phyloP scores from a whole-genome alignment of 495 filamentous ascomycete genomes.

The Aspergillus steynii region DNA sequence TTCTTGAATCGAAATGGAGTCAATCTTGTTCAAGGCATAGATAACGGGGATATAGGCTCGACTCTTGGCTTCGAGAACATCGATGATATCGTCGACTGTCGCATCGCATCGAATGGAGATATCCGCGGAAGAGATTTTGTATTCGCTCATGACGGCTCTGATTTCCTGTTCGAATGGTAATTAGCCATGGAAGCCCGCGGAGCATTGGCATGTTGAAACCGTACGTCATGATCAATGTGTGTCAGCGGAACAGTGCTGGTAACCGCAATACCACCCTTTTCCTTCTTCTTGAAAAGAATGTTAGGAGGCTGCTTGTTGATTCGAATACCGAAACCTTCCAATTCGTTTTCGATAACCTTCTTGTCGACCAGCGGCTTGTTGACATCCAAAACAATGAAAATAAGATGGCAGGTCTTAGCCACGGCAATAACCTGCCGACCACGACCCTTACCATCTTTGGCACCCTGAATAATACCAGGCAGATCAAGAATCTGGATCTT shows the following conservation, averaged over 20 bases:
- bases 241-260: slow-evolving; percentile 89
- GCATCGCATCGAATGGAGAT: slow-evolving; percentile 98
- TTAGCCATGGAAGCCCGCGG: slow-evolving; percentile 21
- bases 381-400: slow-evolving; percentile 98
- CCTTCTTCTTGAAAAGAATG: slow-evolving; percentile 98
- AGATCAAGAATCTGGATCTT: slow-evolving; percentile 99
- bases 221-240: slow-evolving; percentile 84
- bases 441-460: slow-evolving; percentile 97
- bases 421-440: slow-evolving; percentile 98
- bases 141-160: slow-evolving; percentile 95
- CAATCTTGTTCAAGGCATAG: slow-evolving; percentile 98
- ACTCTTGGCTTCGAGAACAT: slow-evolving; percentile 92
- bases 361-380: slow-evolving; percentile 98
- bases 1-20: slow-evolving; percentile 96
- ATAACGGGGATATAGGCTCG: slow-evolving; percentile 96
- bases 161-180: slow-evolving; percentile 64
- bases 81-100: slow-evolving; percentile 87
- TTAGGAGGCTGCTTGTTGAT: slow-evolving; percentile 98
- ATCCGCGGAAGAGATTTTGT: slow-evolving; percentile 94
- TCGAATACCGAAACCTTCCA: slow-evolving; percentile 96
- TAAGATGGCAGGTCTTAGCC: slow-evolving; percentile 96
- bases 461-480: slow-evolving; percentile 97
- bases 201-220: slow-evolving; percentile 15
- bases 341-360: slow-evolving; percentile 91
- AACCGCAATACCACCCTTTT: slow-evolving; percentile 94